These are phyloP conservation scores for Primulina tabacum DNA, from an alignment of 257 asterid species.

Conservation along the genomic window DNA sequence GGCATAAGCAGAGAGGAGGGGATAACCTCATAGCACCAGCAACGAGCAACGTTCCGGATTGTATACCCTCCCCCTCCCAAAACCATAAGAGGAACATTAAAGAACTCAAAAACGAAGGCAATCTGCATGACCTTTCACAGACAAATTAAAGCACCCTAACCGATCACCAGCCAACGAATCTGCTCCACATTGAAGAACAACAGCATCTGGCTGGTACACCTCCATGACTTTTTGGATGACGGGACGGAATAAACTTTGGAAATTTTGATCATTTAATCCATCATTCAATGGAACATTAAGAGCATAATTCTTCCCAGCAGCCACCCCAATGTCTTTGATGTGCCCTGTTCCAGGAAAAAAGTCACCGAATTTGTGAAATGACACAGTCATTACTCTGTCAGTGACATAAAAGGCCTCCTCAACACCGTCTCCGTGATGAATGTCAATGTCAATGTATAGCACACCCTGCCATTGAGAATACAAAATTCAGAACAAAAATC, in stretches of 20 bases:
- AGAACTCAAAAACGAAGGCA: conserved; percentile 61
- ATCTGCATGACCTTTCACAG: conserved; percentile 67
- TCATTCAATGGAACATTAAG: conserved; percentile 60
- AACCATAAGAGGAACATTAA: conserved; percentile 67
- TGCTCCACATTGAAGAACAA: no score
- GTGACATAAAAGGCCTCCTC: conserved; percentile 70
- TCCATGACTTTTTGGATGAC: conserved; percentile 57
- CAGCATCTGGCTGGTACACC: conserved; percentile 61
- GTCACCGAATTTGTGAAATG: no score
- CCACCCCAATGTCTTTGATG: conserved; percentile 48
- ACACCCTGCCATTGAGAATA: conserved; percentile 47
- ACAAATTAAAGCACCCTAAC: conserved; percentile 66
- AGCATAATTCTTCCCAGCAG: conserved; percentile 47
- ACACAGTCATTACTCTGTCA: conserved; percentile 71
- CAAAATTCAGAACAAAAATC: conserved; percentile 27
- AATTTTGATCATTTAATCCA: conserved; percentile 53
- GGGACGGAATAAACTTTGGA: conserved; percentile 52
- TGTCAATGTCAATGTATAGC: conserved; percentile 54
- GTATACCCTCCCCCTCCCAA: conserved; percentile 78
- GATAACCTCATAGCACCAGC: conserved; percentile 70
- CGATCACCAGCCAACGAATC: no score
- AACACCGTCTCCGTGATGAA: conserved; percentile 73
- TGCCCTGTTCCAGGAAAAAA: conserved; percentile 72
- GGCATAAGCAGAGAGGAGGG: conserved; percentile 8
- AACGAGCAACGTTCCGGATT: conserved; percentile 61